Evolutionary conservation across 1,139 yeast species (phyloP), one percentile per base, ranked within the genome.

Genomic region (Lodderomyces jiufengensis): DNA sequence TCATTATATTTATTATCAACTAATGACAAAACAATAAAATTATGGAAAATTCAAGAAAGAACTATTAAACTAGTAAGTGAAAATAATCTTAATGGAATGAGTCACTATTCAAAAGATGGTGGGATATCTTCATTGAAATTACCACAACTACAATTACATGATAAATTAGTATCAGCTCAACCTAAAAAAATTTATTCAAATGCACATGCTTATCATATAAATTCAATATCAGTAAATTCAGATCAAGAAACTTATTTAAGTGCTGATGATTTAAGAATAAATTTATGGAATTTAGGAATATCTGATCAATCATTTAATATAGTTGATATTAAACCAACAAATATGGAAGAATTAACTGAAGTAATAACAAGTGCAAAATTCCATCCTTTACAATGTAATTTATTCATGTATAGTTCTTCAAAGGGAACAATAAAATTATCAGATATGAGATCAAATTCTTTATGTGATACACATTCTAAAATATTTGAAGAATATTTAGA

Each of bases 291-390:
- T 59, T 69, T 90, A 50, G 92, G 88, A 36, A 86, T 88, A 50
- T 88, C 96, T 27, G 97, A 92, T 61, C 97, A 92, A 64, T 80
- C 94, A 50, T 94, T 94, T 65, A 94, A 85, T 60, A 90, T 94
- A 50, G 98, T 94, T 43, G 98, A 94, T 62, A 94, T 94, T 53
- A 90, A 94, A 61, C 99, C 99, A 5, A 86, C 92, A 13, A 88
- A 90, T 61, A 94, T 94, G 98, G 99, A 94, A 66, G 99, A 94
- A 63, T 76, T 94, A 53, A 92, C 98, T 10, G 98, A 94, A 61
- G 98, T 94, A 37, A 92, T 94, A 48, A 94, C 99, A n/a, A 79
- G 94, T 52, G 95, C 97, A 3, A 96, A 90, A 59, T 92, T 94
- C 66, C 98, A 94, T 60, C 98, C 99, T 11, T 67, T 69, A 37